Conservation (phyloP, 345 rosid species). For the Mercurialis annua region DNA sequence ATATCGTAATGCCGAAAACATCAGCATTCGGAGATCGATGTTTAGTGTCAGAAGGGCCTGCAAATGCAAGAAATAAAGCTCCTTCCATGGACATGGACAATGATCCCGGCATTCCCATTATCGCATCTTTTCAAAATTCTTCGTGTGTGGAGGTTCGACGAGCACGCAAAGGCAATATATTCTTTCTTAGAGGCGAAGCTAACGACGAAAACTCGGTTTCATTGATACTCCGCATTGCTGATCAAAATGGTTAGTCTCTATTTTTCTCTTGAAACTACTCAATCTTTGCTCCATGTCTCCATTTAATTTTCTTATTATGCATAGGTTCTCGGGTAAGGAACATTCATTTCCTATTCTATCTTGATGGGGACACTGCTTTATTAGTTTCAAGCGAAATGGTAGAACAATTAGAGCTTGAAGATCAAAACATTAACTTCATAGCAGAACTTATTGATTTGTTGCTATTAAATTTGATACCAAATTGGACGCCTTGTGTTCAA, state of each 20-base stretch:
- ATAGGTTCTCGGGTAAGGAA: slow-evolving; percentile 23
- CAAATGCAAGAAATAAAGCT: slow-evolving; percentile 30
- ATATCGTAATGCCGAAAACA: slow-evolving; percentile 57
- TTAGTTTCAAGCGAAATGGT: slow-evolving; percentile 29
- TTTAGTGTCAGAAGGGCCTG: slow-evolving; percentile 45
- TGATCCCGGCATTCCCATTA: slow-evolving; percentile 14
- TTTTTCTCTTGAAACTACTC: background rate
- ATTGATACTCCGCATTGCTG: slow-evolving; percentile 25
- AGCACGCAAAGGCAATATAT: slow-evolving; percentile 41
- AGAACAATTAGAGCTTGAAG: slow-evolving; percentile 17
- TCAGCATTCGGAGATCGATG: slow-evolving; percentile 47
- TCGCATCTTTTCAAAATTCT: slow-evolving; percentile 18
- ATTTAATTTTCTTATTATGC: background rate
- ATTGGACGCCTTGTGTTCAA: slow-evolving; percentile 16
- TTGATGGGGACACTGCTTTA: slow-evolving; percentile 20
- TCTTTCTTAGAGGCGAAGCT: slow-evolving; percentile 23
- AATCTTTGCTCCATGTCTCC: background rate
- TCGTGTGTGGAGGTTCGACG: slow-evolving; percentile 57
- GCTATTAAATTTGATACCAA: slow-evolving; percentile 16
- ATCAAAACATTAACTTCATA: slow-evolving; percentile 16
- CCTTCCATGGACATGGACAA: slow-evolving; percentile 22
- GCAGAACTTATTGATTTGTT: slow-evolving; percentile 23
- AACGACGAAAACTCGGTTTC: slow-evolving; percentile 19
- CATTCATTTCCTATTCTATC: slow-evolving; percentile 23
- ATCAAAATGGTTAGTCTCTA: slow-evolving; percentile 21